These are phyloP conservation scores for Viola odorata DNA, from an alignment of 345 rosid genomes.

Conservation along the genomic window DNA sequence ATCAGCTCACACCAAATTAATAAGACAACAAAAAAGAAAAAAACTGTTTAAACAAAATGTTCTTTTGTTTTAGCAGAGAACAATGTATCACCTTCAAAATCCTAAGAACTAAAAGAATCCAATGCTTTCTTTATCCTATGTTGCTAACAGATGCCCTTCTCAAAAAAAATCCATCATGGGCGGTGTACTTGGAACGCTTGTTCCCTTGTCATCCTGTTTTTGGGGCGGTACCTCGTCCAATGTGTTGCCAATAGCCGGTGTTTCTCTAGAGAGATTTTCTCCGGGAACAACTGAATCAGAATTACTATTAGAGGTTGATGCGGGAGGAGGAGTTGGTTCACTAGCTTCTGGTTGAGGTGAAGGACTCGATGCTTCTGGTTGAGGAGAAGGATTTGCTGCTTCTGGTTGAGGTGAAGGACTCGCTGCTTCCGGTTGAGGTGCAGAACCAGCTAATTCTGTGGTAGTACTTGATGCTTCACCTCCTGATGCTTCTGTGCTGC, in stretches of 20 bases:
- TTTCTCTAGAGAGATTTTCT: conserved; percentile 18
- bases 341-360: conserved; percentile 27
- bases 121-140: too few relatives aligned
- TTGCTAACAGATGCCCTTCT: neutral
- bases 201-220: conserved; percentile 27
- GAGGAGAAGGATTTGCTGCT: conserved; percentile 34
- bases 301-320: conserved; percentile 25
- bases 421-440: conserved; percentile 23
- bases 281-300: conserved; percentile 25
- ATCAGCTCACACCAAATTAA: too few relatives aligned
- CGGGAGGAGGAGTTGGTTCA: conserved; percentile 32
- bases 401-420: conserved; percentile 27
- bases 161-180: conserved; percentile 17
- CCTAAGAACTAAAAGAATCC: too few relatives aligned
- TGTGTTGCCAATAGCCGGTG: conserved; percentile 14
- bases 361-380: neutral
- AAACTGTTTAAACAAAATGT: too few relatives aligned
- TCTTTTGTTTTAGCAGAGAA: too few relatives aligned
- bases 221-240: conserved; percentile 13
- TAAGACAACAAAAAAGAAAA: too few relatives aligned
- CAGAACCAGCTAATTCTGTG: conserved; percentile 23
- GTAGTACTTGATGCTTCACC: conserved; percentile 14
- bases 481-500: conserved; percentile 8
- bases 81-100: too few relatives aligned
- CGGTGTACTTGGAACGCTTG: conserved; percentile 11